These are phyloP conservation scores for Pichia nanzhaoensis DNA, from an alignment of 805 yeast genomes.

Conservation along the genomic window DNA sequence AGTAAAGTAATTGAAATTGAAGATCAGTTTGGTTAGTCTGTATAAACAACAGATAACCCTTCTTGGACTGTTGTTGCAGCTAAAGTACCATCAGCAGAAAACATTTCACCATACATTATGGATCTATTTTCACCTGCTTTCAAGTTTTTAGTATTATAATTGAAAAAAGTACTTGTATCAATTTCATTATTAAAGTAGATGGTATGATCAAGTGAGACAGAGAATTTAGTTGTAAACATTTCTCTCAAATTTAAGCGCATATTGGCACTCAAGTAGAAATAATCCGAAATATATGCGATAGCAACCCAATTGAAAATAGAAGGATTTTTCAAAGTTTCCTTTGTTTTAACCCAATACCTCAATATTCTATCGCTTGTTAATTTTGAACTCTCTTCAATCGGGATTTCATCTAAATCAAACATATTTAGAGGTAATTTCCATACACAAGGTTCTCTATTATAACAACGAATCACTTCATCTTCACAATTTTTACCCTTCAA, in stretches of 20 bases:
- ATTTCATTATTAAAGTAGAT: constrained; percentile 57
- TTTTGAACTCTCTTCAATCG: constrained; percentile 15
- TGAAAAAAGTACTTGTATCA: constrained; percentile 39
- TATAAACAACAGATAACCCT: constrained; percentile 40
- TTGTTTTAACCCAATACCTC: constrained; percentile 29
- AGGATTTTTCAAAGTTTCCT: constrained; percentile 20
- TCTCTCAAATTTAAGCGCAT: constrained; percentile 45
- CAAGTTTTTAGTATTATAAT: constrained; percentile 41
- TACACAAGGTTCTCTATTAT: constrained; percentile 28
- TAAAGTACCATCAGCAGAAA: constrained; percentile 40
- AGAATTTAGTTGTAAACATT: constrained; percentile 40
- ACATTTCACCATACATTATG: constrained; percentile 53
- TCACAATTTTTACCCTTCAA: constrained; percentile 18
- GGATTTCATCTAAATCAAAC: constrained; percentile 26
- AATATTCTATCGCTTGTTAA: constrained; percentile 23
- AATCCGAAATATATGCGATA: constrained; percentile 53
- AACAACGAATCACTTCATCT: constrained; percentile 21
- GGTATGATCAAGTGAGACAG: constrained; percentile 60
- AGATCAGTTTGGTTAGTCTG: constrained; percentile 7
- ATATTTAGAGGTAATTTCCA: constrained; percentile 30
- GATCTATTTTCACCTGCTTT: constrained; percentile 48
- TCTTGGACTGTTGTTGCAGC: constrained; percentile 62
- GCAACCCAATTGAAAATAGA: constrained; percentile 46
- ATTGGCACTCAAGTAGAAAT: constrained; percentile 44
- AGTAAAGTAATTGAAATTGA: neutral